phyloP scores from a whole-genome alignment of 495 filamentous ascomycete species.

The Neurospora pannonica region DNA sequence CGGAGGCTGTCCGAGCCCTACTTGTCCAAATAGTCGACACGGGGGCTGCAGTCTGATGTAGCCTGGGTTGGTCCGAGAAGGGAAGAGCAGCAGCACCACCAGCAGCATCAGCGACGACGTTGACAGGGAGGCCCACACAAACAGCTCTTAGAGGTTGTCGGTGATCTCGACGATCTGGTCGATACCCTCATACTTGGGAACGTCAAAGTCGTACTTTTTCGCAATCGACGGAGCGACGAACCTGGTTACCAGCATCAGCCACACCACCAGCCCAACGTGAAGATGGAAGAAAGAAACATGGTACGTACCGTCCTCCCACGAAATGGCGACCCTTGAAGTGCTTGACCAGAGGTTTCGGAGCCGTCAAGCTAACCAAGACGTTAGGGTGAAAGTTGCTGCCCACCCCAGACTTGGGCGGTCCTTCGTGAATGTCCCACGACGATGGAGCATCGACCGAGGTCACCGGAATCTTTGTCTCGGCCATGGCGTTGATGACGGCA shows the following conservation, averaged over 20 bases:
- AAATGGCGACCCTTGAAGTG: slow-evolving; percentile 82
- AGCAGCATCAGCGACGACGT: not conserved
- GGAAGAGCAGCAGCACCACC: not conserved
- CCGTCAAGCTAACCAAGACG: slow-evolving; percentile 79
- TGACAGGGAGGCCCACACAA: not conserved
- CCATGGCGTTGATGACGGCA: slow-evolving; percentile 65
- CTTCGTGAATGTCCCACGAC: slow-evolving; percentile 84
- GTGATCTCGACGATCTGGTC: slow-evolving; percentile 82
- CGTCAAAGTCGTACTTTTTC: slow-evolving; percentile 76
- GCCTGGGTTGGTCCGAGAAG: not conserved
- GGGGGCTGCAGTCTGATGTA: slow-evolving; percentile 39
- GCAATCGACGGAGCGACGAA: slow-evolving; percentile 74
- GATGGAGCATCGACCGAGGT: slow-evolving; percentile 87
- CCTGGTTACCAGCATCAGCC: slow-evolving; percentile 31
- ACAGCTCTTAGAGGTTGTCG: slow-evolving; percentile 40
- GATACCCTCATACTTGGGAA: slow-evolving; percentile 76
- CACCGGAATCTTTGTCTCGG: slow-evolving; percentile 62
- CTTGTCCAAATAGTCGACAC: slow-evolving; percentile 40
- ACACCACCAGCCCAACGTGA: not conserved
- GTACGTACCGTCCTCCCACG: slow-evolving; percentile 60
- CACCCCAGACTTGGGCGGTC: slow-evolving; percentile 68
- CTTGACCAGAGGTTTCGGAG: slow-evolving; percentile 86
- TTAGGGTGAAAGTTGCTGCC: slow-evolving; percentile 71
- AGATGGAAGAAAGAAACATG: not conserved
- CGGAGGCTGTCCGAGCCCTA: slow-evolving; percentile 37